phyloP scores from a whole-genome alignment of 2,329 filamentous ascomycete species.

The Rutstroemia sp. region DNA sequence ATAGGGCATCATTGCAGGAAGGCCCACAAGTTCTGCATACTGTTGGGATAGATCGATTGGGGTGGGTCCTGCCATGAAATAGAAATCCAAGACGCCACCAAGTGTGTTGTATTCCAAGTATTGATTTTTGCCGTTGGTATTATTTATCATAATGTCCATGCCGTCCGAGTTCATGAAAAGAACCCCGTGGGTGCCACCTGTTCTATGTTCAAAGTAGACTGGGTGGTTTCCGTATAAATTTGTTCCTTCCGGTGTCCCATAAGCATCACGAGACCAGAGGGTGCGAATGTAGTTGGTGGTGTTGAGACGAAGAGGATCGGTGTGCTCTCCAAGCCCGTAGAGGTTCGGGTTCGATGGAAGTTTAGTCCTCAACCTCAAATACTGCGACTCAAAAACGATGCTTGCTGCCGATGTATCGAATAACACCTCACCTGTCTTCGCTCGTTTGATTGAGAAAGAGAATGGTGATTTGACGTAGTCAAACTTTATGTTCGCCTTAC shows the following conservation, averaged over 20 bases:
- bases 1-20: constrained; percentile 56
- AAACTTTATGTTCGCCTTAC: constrained; percentile 41
- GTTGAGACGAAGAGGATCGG: constrained; percentile 49
- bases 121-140: constrained; percentile 44
- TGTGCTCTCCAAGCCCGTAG: constrained; percentile 60
- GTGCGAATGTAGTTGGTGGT: constrained; percentile 55
- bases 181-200: constrained; percentile 52
- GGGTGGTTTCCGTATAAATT: constrained; percentile 60
- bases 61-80: constrained; percentile 53
- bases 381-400: constrained; percentile 58
- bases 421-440: constrained; percentile 42
- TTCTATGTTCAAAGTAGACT: constrained; percentile 56
- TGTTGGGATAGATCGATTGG: constrained; percentile 52
- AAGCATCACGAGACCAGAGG: constrained; percentile 54
- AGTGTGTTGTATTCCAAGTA: constrained; percentile 75
- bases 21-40: constrained; percentile 48
- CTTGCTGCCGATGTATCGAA: constrained; percentile 53
- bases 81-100: constrained; percentile 69
- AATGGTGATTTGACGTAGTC: constrained; percentile 48
- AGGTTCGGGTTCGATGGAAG: constrained; percentile 51
- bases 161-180: constrained; percentile 67
- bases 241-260: constrained; percentile 43
- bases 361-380: constrained; percentile 52
- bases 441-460: constrained; percentile 48
- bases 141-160: constrained; percentile 71